These are phyloP conservation scores for Neonectria neomacrospora DNA, from an alignment of 2,329 filamentous ascomycete species.

Conservation along the genomic window DNA sequence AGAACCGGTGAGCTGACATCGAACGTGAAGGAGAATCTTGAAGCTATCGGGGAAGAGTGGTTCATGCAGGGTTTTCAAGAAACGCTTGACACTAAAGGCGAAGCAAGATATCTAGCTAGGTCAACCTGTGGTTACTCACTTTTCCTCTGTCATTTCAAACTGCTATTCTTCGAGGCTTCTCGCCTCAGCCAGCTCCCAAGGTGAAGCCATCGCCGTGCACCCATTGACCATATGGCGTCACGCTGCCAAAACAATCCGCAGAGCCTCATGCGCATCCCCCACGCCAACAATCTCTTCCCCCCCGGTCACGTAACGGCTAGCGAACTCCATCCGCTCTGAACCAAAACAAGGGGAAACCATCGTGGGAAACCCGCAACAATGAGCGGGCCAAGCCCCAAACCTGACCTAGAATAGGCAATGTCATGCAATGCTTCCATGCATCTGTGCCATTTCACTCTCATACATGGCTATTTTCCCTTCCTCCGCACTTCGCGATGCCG, in stretches of 20 bases:
- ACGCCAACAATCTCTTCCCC: background rate
- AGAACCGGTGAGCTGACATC: background rate
- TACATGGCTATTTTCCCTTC: background rate
- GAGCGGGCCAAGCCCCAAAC: constrained; percentile 10
- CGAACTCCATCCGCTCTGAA: background rate
- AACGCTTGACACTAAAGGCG: background rate
- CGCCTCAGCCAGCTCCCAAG: background rate
- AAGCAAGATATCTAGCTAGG: too few relatives aligned
- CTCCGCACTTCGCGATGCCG: background rate
- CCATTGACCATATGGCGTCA: background rate
- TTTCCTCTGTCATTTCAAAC: background rate
- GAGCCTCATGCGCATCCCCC: constrained; percentile 10
- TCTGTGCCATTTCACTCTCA: background rate
- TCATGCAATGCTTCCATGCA: constrained; percentile 8
- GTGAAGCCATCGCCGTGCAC: background rate
- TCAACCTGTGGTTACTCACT: background rate
- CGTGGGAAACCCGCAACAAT: background rate
- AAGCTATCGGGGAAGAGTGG: background rate
- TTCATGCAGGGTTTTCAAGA: background rate
- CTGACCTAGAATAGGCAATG: constrained; percentile 36
- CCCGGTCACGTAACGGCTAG: background rate
- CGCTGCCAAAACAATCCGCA: background rate
- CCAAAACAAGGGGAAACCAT: background rate
- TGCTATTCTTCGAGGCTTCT: background rate
- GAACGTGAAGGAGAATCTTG: background rate